Evolutionary conservation across 352 stramenopile genomes (phyloP), one percentile per base, ranked within the genome.

Genomic region (Phytophthora sojae): DNA sequence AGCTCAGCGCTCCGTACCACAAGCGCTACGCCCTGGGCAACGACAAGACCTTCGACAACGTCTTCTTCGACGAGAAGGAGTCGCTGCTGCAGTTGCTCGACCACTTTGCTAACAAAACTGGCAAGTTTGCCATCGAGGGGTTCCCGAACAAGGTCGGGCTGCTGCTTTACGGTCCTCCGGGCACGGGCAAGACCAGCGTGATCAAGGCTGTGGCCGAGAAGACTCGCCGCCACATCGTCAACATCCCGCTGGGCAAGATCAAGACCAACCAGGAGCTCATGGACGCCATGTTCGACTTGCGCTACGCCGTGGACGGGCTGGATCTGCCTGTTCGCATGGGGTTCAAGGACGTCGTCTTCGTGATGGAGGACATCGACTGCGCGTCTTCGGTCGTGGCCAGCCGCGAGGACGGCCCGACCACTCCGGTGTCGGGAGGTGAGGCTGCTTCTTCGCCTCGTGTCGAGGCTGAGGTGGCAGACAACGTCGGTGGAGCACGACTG

Each of bases 71-170:
- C 8, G 85, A 97, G 39, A 98, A 98, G 61, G 35, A 75, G 2
- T 61, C 67, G 14, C 64, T 97, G 17, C 39, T 97, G n/a, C 57
- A 85, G 49, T 57, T 96, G 3, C 69, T 97, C 1, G 67, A 96
- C 49, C 79, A 94, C 57, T 97, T 97, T 65, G 65, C 71, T 21
- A 81, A 68, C 61, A 87, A 80, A 58, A 76, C 42, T 4, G 91
- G 91, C 37, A 97, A 96, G 70, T 98, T 96, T 54, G 82, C 80
- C 6, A 93, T 97, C 74, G 66, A 80, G 23, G 91, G 93, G 0
- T 97, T 96, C 44, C 93, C 93, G n/a, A 88, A 97, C 80, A 98
- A 97, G 74, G 77, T 86, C 44, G 90, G 78, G 0, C 77, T 97
- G 7, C 76, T 98, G 39, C 71, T 98, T 6, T 82, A 97, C 52